Evolutionary conservation across 2,329 filamentous ascomycete genomes (phyloP).

Genomic region (Teratosphaeria gauchensis): DNA sequence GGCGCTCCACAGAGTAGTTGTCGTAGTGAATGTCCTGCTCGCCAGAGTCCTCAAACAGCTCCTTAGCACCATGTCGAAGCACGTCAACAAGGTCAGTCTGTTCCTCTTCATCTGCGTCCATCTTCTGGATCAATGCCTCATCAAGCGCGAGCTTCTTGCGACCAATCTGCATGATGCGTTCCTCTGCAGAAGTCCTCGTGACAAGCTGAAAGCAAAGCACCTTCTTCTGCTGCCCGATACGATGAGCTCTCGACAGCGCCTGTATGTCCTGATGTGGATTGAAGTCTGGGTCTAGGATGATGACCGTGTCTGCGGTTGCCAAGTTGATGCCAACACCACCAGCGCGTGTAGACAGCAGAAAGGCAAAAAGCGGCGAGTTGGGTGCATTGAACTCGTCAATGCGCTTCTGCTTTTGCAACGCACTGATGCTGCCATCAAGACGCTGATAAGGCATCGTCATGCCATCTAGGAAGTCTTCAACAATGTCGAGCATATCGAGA

Average conservation of each 20-base stretch:
- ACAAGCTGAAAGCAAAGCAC: slow-evolving; percentile 93
- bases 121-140: slow-evolving; percentile 84
- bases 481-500: slow-evolving; percentile 70
- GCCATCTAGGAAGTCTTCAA: slow-evolving; percentile 82
- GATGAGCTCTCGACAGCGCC: slow-evolving; percentile 84
- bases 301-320: slow-evolving; percentile 92
- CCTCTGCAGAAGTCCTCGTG: slow-evolving; percentile 79
- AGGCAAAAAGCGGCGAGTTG: slow-evolving; percentile 73
- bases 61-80: slow-evolving; percentile 74
- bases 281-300: slow-evolving; percentile 94
- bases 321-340: slow-evolving; percentile 97
- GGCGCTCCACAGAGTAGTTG: slow-evolving; percentile 67
- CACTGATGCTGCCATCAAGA: slow-evolving; percentile 73
- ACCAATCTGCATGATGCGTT: slow-evolving; percentile 93
- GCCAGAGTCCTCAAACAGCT: slow-evolving; percentile 70
- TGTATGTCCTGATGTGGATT: slow-evolving; percentile 98
- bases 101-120: slow-evolving; percentile 74
- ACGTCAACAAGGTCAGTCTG: slow-evolving; percentile 78
- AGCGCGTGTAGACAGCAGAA: slow-evolving; percentile 85
- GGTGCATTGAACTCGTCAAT: slow-evolving; percentile 92
- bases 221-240: slow-evolving; percentile 92
- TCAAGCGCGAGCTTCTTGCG: slow-evolving; percentile 94
- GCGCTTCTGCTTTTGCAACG: slow-evolving; percentile 81
- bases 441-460: slow-evolving; percentile 65
- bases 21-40: slow-evolving; percentile 74